Percentiles rank a stretch among this genome's conserved stretches.
phyloP scores from a whole-genome alignment of 306 rosid species.

The Prunus padus region DNA sequence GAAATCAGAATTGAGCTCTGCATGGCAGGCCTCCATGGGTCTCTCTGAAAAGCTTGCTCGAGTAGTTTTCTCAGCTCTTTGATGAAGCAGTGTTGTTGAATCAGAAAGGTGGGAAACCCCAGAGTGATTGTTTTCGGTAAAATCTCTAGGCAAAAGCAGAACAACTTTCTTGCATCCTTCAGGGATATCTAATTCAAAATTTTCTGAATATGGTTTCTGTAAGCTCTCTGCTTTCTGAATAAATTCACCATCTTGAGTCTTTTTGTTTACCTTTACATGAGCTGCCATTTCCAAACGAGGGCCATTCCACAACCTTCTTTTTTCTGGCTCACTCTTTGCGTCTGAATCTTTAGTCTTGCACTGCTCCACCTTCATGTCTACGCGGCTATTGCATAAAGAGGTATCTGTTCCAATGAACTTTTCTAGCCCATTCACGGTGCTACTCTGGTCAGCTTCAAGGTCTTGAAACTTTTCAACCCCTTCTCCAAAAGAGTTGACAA shows the following conservation, averaged over 20 bases:
- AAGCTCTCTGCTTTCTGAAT: slow-evolving; percentile 39
- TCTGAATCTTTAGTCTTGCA: slow-evolving; percentile 33
- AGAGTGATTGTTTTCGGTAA: slow-evolving; percentile 34
- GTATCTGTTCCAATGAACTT: slow-evolving; percentile 38
- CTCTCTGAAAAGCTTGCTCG: slow-evolving; percentile 38
- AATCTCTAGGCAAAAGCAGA: slow-evolving; percentile 51
- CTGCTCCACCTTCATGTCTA: slow-evolving; percentile 29
- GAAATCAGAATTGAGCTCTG: slow-evolving; percentile 31
- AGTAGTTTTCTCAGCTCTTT: slow-evolving; percentile 39
- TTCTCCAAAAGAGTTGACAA: slow-evolving; percentile 37
- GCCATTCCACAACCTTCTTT: slow-evolving; percentile 27
- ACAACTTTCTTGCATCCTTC: slow-evolving; percentile 49
- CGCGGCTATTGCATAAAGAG: slow-evolving; percentile 35
- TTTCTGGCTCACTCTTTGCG: slow-evolving; percentile 33
- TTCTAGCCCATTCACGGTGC: slow-evolving; percentile 26
- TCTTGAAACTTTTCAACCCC: slow-evolving; percentile 38
- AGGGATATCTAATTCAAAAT: slow-evolving; percentile 29
- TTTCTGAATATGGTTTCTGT: slow-evolving; percentile 28
- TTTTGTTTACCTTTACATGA: slow-evolving; percentile 20
- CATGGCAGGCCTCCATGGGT: slow-evolving; percentile 32
- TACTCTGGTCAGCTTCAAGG: slow-evolving; percentile 23
- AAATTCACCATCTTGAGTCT: slow-evolving; percentile 35
- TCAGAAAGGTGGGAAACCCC: slow-evolving; percentile 37
- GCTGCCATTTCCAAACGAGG: slow-evolving; percentile 33
- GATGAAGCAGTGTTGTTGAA: slow-evolving; percentile 33